Conservation (phyloP, 1,284 basidiomycete genomes). For the Ceratobasidium sp. region DNA sequence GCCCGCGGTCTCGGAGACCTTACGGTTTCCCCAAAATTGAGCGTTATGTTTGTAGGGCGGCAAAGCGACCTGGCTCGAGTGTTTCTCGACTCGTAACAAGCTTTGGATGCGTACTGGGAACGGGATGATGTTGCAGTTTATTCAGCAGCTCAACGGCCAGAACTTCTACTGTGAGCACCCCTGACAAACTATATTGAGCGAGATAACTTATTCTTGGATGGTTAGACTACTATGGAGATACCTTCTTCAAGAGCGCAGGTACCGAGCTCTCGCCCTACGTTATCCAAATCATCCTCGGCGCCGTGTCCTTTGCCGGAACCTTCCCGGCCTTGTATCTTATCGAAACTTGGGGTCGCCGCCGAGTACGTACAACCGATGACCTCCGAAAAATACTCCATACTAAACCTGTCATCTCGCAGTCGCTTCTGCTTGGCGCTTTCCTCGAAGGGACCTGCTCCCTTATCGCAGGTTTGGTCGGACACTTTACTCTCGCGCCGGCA, state of each 20-base stretch:
- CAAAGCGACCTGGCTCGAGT: slow-evolving; percentile 82
- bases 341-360: slow-evolving; percentile 73
- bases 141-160: slow-evolving; percentile 68
- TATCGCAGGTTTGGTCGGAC: slow-evolving; percentile 78
- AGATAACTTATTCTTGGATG: neutral
- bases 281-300: slow-evolving; percentile 79
- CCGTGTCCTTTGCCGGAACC: slow-evolving; percentile 74
- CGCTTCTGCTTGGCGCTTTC: slow-evolving; percentile 74
- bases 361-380: slow-evolving; percentile 56
- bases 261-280: slow-evolving; percentile 76
- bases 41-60: slow-evolving; percentile 66
- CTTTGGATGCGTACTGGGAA: slow-evolving; percentile 79
- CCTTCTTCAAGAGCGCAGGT: slow-evolving; percentile 83
- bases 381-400: slow-evolving; percentile 34
- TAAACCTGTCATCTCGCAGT: slow-evolving; percentile 58
- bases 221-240: slow-evolving; percentile 79
- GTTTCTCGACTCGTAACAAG: slow-evolving; percentile 76
- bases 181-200: neutral
- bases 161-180: slow-evolving; percentile 51
- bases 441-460: slow-evolving; percentile 72
- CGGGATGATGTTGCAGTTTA: slow-evolving; percentile 85
- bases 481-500: slow-evolving; percentile 71
- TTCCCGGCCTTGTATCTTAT: slow-evolving; percentile 74
- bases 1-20: neutral
- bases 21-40: slow-evolving; percentile 47